Percentiles rank a stretch among this genome's conserved stretches.
Conservation (phyloP, 495 filamentous ascomycete genomes). For the Penicillium chermesinum region DNA sequence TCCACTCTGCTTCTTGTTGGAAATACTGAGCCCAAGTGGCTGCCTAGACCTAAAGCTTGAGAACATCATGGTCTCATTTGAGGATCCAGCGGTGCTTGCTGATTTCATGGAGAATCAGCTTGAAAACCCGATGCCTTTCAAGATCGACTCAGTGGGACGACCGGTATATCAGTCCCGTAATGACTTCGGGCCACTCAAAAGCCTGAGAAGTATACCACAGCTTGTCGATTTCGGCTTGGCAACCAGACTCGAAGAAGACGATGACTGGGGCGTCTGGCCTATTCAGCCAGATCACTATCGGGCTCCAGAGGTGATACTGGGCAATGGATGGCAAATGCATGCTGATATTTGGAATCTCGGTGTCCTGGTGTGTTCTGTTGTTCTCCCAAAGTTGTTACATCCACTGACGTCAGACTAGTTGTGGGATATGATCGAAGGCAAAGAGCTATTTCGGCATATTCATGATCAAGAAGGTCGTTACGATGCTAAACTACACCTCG, state of each 20-base stretch:
- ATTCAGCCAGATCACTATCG: conserved; percentile 45
- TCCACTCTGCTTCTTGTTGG: conserved; percentile 13
- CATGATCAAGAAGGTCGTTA: conserved; percentile 27
- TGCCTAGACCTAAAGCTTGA: conserved; percentile 43
- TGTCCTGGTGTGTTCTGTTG: conserved; percentile 38
- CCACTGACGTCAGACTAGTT: conserved; percentile 31
- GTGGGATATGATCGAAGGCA: conserved; percentile 48
- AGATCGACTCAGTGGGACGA: conserved; percentile 29
- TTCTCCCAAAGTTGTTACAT: conserved; percentile 17
- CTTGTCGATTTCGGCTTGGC: conserved; percentile 87
- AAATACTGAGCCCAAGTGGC: conserved; percentile 19
- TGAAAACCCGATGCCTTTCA: conserved; percentile 36
- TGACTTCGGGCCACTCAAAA: conserved; percentile 38
- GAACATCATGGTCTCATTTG: conserved; percentile 44
- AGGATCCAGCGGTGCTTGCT: conserved; percentile 38
- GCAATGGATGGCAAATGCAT: conserved; percentile 36
- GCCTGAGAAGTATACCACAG: conserved; percentile 45
- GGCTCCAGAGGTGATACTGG: conserved; percentile 44
- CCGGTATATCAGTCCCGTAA: conserved; percentile 37
- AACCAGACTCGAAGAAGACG: conserved; percentile 49
- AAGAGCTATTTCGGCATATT: conserved; percentile 40
- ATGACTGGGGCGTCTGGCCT: conserved; percentile 35
- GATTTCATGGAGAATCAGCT: conserved; percentile 34
- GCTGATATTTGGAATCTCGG: conserved; percentile 47
- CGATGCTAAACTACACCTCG: conserved; percentile 37